Percentiles rank a stretch among this genome's conserved stretches.
Evolutionary conservation across 2,329 filamentous ascomycete genomes (phyloP).

Genomic region (Rutstroemia sp.): DNA sequence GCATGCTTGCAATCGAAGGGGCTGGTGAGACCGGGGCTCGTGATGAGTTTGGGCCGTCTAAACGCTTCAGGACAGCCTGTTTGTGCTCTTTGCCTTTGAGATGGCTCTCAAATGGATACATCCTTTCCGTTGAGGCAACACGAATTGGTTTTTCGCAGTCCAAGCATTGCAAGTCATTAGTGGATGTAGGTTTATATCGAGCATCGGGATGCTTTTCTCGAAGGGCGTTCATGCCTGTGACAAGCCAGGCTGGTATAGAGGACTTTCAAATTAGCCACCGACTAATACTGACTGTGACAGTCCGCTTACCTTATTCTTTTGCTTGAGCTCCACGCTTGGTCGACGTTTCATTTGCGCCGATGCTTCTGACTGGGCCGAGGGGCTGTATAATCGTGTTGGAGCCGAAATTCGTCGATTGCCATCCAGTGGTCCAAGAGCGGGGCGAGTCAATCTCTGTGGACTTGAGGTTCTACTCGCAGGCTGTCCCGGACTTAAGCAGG

Average conservation of each 20-base stretch:
- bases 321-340: not conserved
- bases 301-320: not conserved
- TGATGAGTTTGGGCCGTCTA: not conserved
- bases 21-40: not conserved
- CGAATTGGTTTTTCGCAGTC: not conserved
- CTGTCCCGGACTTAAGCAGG: not conserved
- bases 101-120: not conserved
- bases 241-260: constrained; percentile 1
- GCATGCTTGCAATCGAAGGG: not conserved
- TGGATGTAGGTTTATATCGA: not conserved
- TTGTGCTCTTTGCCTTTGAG: not conserved
- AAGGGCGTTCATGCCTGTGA: constrained; percentile 1
- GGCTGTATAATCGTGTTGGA: not conserved
- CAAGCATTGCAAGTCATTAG: not conserved
- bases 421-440: not conserved
- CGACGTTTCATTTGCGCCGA: not conserved
- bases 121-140: not conserved
- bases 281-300: not conserved
- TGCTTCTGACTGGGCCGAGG: not conserved
- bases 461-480: not conserved
- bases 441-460: not conserved
- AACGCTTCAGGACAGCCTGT: not conserved
- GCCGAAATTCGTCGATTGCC: constrained; percentile 4
- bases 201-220: constrained; percentile 1
- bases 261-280: not conserved